Evolutionary conservation across 106 monocot genomes (phyloP).

Genomic region (Ottelia alismoides): DNA sequence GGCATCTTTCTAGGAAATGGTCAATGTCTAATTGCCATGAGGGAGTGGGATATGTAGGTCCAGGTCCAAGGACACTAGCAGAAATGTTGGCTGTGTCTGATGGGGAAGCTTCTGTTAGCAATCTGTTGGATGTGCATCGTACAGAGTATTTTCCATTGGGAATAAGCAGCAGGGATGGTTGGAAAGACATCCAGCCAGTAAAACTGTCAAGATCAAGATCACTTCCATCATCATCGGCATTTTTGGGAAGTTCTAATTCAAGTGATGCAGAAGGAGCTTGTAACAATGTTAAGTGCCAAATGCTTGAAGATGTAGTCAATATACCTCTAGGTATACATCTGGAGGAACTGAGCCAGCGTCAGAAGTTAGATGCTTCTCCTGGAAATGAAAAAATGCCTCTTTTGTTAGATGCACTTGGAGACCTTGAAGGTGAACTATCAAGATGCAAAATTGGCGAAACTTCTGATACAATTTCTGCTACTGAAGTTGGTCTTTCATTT

Average conservation of each 20-base stretch:
- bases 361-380: conserved; percentile 5
- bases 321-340: conserved; percentile 13
- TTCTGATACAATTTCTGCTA: background rate
- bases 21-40: conserved; percentile 22
- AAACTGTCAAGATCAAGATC: conserved; percentile 43
- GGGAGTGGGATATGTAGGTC: conserved; percentile 9
- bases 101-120: conserved; percentile 14
- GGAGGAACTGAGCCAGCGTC: conserved; percentile 2
- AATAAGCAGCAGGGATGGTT: conserved; percentile 33
- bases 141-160: conserved; percentile 21
- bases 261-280: conserved; percentile 15
- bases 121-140: conserved; percentile 4
- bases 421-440: background rate
- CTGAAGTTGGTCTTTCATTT: background rate
- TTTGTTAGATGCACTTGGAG: background rate
- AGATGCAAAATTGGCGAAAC: background rate
- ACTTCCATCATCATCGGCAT: conserved; percentile 27
- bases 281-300: conserved; percentile 15
- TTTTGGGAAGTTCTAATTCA: conserved; percentile 14
- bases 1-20: conserved; percentile 45
- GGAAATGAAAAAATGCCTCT: background rate
- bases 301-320: conserved; percentile 33
- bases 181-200: conserved; percentile 23
- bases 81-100: conserved; percentile 74
- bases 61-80: conserved; percentile 37